A percentile compares a stretch with the other conserved stretches of the same genome.
These are phyloP conservation scores for Parastagonospora nodorum DNA, from an alignment of 2,329 filamentous ascomycete genomes.

Conservation along the genomic window DNA sequence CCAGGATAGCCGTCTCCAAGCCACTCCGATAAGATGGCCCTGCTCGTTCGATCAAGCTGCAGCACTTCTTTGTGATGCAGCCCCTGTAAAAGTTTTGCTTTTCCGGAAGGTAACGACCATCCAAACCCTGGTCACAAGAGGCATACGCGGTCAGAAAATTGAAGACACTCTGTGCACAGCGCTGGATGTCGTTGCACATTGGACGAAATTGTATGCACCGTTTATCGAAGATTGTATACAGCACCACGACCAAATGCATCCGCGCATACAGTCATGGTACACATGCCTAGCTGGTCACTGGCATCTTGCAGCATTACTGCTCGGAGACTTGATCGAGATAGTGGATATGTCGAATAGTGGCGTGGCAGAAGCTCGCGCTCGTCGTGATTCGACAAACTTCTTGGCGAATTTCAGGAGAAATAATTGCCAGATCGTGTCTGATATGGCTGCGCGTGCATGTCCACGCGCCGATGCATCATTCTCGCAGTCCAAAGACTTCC, in stretches of 20 bases:
- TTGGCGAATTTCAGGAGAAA: constrained; percentile 49
- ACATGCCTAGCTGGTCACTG: constrained; percentile 63
- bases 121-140: constrained; percentile 56
- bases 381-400: constrained; percentile 39
- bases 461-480: constrained; percentile 33
- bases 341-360: constrained; percentile 51
- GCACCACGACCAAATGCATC: constrained; percentile 56
- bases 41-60: constrained; percentile 60
- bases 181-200: constrained; percentile 59
- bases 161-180: constrained; percentile 57
- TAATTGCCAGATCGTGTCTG: constrained; percentile 55
- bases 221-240: constrained; percentile 60
- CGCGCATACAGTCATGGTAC: constrained; percentile 65
- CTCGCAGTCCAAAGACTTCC: constrained; percentile 51
- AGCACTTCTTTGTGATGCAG: constrained; percentile 56
- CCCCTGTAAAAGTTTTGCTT: constrained; percentile 64
- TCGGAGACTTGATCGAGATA: constrained; percentile 60
- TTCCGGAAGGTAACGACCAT: constrained; percentile 63
- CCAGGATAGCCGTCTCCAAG: constrained; percentile 23
- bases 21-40: constrained; percentile 54
- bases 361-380: constrained; percentile 23
- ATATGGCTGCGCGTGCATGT: constrained; percentile 56
- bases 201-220: constrained; percentile 57
- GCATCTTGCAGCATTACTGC: constrained; percentile 61
- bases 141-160: constrained; percentile 44